Base-by-base conservation (phyloP, 257 asterid genomes). In the Solanum chiquidenum region DNA sequence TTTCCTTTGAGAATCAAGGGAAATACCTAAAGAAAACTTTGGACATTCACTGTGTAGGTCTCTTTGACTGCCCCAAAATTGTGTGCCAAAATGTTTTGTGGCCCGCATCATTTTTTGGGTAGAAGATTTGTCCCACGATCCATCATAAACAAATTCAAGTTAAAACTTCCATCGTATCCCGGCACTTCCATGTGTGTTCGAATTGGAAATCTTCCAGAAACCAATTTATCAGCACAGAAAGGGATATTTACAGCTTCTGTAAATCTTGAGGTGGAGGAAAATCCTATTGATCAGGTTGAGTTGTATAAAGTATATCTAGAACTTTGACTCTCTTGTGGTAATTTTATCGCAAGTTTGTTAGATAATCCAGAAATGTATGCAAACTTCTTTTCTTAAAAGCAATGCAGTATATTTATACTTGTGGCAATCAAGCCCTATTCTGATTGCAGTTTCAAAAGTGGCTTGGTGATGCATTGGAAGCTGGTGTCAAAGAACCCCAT, bases 51-150 rank as follows among this genome's bases (percentile, higher is more conserved):
- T 55, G 4, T 60, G 46, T 73, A 91, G 91, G 88, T 89, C 62
- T 91, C 92, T 87, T 86, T 91, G 80, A 86, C 89, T 29, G 91
- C 91, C 89, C 92, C 92, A 18, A 91, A 87, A 83, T 84, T 91
- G 86, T 89, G 92, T 37, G 87, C 90, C 87, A 90, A 89, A 88
- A 89, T 20, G 86, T 90, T 89, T 73, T 3, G 84, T 68, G 91
- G 91, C 79, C 74, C n/a, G 3, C 92, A 91, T 86, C 91, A 90
- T 87, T 86, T 87, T 86, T 12, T 89, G 62, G 92, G 91, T 23
- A 91, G 92, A 72, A 89, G 92, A 86, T 89, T 89, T 83, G 86
- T 87, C 33, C 91, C 92, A 16, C 88, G 44, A 35, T 37, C 88
- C 37, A 71, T 91, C 66, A 46, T 87, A 84, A 86, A 89, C 64